Evolutionary conservation across 345 rosid genomes (phyloP), one percentile per base, ranked within the genome.

Genomic region (Ceriops zippeliana): DNA sequence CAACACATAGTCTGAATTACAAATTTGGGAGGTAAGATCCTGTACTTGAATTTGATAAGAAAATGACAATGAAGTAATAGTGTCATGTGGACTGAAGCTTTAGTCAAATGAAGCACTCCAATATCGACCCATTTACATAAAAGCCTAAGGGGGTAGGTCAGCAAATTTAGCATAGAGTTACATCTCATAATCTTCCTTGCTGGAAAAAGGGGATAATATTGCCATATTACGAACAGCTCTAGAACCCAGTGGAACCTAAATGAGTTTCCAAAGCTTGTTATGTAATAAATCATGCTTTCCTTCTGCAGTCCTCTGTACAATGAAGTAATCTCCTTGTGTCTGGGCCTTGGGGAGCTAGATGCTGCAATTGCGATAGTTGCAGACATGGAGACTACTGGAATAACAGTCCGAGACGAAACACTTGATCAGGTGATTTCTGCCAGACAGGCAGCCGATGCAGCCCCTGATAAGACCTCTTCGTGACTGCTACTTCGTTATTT

Each of bases 361-460:
- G 97, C 96, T 6, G 96, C 96, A 37, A 69, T 93, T 60, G 97
- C 95, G 7, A 89, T 93, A 65, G 96, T 91, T 28, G 96, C 97
- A 4, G 97, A 91, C 68, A 74, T 91, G 87, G 97, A 91, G 82
- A 82, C 87, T 1, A 59, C 88, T 16, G 96, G 97, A 72, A 85
- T 91, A 46, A 32, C 80, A 0, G 93, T 88, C 6, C 89, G 90
- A 3, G 90, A 84, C 53, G 78, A 88, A 73, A 93, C 88, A 57
- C 75, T 93, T 15, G 96, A 89, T 82, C 70, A 72, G 73, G 93
- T 91, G 58, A 93, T 93, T 65, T 80, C 88, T 68, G 96, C 87
- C 65, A 86, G 83, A 74, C 96, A 87, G 72, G 76, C 72, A 2
- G 58, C 67, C 30, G 90, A 84, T 70, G 79, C 3, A 58, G 64